A percentile compares a stretch with the other conserved stretches of the same genome.
Evolutionary conservation across 1,284 basidiomycete species (phyloP).

Genomic region (Heimioporus retisporus): DNA sequence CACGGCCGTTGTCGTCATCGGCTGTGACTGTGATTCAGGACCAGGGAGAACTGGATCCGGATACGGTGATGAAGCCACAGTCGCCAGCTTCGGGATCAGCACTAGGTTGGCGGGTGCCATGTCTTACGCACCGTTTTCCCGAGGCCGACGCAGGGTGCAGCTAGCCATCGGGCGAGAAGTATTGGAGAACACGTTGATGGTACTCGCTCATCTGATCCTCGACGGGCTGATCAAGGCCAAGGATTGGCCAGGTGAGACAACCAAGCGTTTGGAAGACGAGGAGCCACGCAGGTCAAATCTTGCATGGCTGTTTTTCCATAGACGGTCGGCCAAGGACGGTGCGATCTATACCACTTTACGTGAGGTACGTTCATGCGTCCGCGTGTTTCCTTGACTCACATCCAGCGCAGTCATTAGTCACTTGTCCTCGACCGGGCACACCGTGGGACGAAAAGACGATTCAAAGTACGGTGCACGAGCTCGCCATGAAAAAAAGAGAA

Average conservation of each 20-base stretch:
- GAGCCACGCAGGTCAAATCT: conserved; percentile 92
- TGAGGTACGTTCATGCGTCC: conserved; percentile 53
- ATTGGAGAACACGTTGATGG: conserved; percentile 99
- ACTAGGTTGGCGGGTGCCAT: conserved; percentile 14
- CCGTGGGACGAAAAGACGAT: too few species aligned
- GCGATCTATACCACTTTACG: conserved; percentile 99
- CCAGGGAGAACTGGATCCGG: conserved; percentile 49
- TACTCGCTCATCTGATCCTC: conserved; percentile 96
- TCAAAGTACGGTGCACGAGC: too few species aligned
- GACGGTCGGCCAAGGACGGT: conserved; percentile 99
- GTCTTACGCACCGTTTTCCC: conserved; percentile 32
- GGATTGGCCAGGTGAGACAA: conserved; percentile 99
- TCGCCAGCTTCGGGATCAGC: neutral
- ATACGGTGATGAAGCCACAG: conserved; percentile 56
- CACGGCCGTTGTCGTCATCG: conserved; percentile 23
- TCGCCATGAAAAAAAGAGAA: too few species aligned
- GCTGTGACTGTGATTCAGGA: conserved; percentile 8
- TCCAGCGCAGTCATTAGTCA: too few species aligned
- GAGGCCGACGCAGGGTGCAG: conserved; percentile 9
- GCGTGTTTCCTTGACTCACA: neutral
- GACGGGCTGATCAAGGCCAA: conserved; percentile 99
- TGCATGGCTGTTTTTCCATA: conserved; percentile 95
- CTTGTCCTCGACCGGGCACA: too few species aligned
- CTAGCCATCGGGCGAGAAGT: conserved; percentile 60
- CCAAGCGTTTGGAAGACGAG: conserved; percentile 97